A percentile compares a stretch with the other conserved stretches of the same genome.
phyloP scores from a whole-genome alignment of 768 basidiomycete genomes.

The Rhodocollybia butyracea region DNA sequence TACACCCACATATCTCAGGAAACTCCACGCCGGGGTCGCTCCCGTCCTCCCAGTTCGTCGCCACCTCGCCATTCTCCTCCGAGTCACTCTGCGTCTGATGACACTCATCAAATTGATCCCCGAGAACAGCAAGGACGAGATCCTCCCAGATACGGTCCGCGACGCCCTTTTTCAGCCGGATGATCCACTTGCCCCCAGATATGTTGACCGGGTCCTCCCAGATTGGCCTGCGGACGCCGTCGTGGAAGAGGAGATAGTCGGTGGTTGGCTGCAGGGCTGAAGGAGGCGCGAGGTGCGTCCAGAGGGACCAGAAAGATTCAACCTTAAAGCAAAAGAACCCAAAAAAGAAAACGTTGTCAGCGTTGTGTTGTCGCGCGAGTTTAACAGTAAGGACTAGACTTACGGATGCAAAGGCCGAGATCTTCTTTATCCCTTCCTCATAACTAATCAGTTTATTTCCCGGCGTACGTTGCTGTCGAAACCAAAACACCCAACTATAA shows the following conservation, averaged over 20 bases:
- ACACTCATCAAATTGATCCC: constrained; percentile 84
- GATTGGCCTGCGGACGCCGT: constrained; percentile 80
- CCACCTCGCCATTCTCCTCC: constrained; percentile 28
- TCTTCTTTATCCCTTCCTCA: constrained; percentile 92
- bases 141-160: constrained; percentile 92
- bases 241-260: constrained; percentile 91
- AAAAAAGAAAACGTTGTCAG: too few relatives aligned
- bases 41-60: constrained; percentile 33
- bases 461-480: constrained; percentile 84
- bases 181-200: constrained; percentile 91
- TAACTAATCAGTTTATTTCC: constrained; percentile 89
- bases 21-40: constrained; percentile 41
- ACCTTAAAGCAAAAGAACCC: constrained; percentile 44
- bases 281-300: constrained; percentile 87
- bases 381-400: constrained; percentile 8
- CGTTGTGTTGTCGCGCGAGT: too few relatives aligned
- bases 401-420: constrained; percentile 86
- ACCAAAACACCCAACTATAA: constrained; percentile 91
- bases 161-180: constrained; percentile 87
- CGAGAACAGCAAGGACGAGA: constrained; percentile 80
- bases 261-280: constrained; percentile 85
- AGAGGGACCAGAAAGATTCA: constrained; percentile 94
- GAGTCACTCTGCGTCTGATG: too few relatives aligned
- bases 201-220: constrained; percentile 95
- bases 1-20: constrained; percentile 92